Evolutionary conservation across 116 monocot species (phyloP).

Genomic region (Posidonia oceanica): DNA sequence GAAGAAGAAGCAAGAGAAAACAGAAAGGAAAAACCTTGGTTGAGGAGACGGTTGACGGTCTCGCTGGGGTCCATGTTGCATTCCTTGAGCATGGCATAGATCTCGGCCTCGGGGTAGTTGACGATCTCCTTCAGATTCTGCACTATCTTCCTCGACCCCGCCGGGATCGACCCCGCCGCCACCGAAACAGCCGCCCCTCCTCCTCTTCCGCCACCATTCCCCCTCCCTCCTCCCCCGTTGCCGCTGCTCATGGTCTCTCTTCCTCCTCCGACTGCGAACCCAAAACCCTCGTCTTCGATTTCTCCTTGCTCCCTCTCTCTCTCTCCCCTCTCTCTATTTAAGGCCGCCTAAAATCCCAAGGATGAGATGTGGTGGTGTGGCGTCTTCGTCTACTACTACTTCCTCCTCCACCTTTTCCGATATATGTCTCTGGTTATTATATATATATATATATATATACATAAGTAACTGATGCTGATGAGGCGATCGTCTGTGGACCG

Average conservation of each 20-base stretch:
- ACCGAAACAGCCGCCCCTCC: neutral
- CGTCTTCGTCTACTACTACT: no score
- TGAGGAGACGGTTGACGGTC: slow-evolving; percentile 65
- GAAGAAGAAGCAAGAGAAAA: neutral
- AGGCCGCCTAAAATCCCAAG: no score
- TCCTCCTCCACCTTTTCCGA: no score
- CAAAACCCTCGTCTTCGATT: neutral
- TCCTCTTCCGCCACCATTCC: neutral
- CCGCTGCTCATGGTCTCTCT: neutral
- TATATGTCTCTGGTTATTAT: no score
- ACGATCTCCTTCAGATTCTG: slow-evolving; percentile 85
- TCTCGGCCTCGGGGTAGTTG: slow-evolving; percentile 65
- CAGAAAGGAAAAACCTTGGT: slow-evolving; percentile 29
- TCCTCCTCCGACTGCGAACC: neutral
- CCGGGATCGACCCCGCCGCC: slow-evolving; percentile 23
- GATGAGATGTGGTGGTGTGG: no score
- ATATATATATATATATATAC: no score
- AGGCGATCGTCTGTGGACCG: no score
- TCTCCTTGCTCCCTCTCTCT: neutral
- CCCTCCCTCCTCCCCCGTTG: neutral
- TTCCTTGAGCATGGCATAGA: slow-evolving; percentile 80
- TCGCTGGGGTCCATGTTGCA: slow-evolving; percentile 85
- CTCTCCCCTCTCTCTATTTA: neutral
- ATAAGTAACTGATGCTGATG: no score
- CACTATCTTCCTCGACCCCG: slow-evolving; percentile 58